Conservation (phyloP, 1,284 basidiomycete genomes). For the Quambalaria eucalypti region DNA sequence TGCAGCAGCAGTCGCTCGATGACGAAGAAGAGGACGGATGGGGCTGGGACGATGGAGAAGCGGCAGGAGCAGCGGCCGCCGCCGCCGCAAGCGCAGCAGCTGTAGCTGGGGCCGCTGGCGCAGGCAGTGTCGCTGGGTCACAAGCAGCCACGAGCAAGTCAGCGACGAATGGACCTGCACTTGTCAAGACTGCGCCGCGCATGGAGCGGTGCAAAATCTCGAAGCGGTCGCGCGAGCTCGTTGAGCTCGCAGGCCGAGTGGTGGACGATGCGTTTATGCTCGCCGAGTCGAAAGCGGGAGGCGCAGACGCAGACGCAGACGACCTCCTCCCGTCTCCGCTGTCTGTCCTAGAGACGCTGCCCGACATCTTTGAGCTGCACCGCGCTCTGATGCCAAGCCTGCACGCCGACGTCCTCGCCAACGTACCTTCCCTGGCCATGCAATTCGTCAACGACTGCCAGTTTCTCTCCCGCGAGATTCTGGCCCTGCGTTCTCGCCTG, state of each 20-base stretch:
- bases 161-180: background rate
- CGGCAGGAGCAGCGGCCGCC: background rate
- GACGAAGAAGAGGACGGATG: constrained; percentile 6
- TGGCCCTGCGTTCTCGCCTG: background rate
- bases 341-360: constrained; percentile 3
- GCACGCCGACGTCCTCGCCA: constrained; percentile 54
- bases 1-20: no score
- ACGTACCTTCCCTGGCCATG: constrained; percentile 60
- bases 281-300: background rate
- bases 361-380: constrained; percentile 67
- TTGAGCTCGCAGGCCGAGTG: constrained; percentile 13
- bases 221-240: constrained; percentile 17
- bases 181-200: constrained; percentile 1
- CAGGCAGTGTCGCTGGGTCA: background rate
- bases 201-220: constrained; percentile 9
- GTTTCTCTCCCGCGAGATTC: constrained; percentile 55
- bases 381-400: constrained; percentile 70
- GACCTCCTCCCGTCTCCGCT: background rate
- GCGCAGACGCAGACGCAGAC: background rate
- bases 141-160: background rate
- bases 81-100: background rate
- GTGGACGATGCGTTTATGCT: constrained; percentile 3
- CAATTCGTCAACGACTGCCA: constrained; percentile 77
- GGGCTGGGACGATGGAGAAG: constrained; percentile 10
- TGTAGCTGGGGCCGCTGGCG: background rate